phyloP scores from a whole-genome alignment of 1,284 basidiomycete species.

The Abortiporus biennis region DNA sequence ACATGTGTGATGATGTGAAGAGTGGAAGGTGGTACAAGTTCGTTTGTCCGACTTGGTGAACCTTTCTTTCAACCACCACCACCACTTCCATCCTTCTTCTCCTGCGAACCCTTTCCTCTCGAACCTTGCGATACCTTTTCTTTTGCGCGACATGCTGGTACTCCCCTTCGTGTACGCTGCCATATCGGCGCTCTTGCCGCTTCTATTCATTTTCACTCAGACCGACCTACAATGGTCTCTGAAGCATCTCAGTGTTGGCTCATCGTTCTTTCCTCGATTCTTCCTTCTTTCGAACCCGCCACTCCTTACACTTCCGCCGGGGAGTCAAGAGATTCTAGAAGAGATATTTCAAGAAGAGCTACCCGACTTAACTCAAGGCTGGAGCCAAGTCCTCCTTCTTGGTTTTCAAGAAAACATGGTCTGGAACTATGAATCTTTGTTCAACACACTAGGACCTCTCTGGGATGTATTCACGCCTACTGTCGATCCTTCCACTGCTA shows the following conservation, averaged over 20 bases:
- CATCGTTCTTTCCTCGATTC: conserved; percentile 2
- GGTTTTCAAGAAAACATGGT: neutral
- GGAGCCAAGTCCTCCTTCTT: neutral
- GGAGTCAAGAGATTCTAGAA: neutral
- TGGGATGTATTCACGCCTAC: neutral
- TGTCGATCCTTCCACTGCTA: neutral
- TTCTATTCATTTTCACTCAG: conserved; percentile 5
- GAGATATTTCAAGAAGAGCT: neutral
- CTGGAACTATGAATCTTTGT: no score
- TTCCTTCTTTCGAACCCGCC: neutral
- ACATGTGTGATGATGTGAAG: neutral
- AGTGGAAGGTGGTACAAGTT: conserved; percentile 9
- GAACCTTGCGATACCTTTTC: conserved; percentile 9
- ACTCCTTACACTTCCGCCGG: neutral
- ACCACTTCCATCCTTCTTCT: neutral
- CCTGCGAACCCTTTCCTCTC: conserved; percentile 2
- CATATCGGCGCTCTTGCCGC: conserved; percentile 5
- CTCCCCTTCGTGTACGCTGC: conserved; percentile 7
- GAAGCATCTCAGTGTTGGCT: conserved; percentile 1
- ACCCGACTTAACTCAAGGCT: neutral
- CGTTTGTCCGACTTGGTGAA: neutral
- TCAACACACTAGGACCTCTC: no score
- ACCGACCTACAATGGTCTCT: conserved; percentile 1
- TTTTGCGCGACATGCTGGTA: no score
- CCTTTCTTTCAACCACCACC: conserved; percentile 5